Evolutionary conservation across 805 yeast genomes (phyloP).

Genomic region (Yamadazyma ubonensis): DNA sequence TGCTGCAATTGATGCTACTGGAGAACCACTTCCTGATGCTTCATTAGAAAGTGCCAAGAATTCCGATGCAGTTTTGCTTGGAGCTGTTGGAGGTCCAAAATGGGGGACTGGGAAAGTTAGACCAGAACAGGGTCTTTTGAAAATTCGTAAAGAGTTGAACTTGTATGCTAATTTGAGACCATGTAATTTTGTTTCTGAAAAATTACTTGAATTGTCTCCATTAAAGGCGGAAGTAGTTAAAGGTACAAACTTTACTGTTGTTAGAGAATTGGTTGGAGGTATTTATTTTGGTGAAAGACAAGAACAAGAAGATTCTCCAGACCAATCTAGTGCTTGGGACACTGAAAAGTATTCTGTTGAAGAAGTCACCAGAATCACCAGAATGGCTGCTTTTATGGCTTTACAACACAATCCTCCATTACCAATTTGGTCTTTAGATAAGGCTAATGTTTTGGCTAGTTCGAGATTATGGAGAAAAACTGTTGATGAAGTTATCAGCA

Average conservation of each 20-base stretch:
- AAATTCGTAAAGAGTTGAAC: slow-evolving; percentile 91
- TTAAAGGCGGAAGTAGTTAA: slow-evolving; percentile 77
- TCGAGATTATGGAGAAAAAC: slow-evolving; percentile 96
- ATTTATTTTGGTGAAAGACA: slow-evolving; percentile 94
- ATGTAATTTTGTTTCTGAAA: slow-evolving; percentile 86
- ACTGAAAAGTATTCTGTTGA: slow-evolving; percentile 89
- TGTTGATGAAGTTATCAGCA: slow-evolving; percentile 76
- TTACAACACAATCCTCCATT: slow-evolving; percentile 90
- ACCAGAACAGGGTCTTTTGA: slow-evolving; percentile 94
- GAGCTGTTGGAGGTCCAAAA: slow-evolving; percentile 99
- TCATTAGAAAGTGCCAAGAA: slow-evolving; percentile 78
- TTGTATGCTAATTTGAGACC: slow-evolving; percentile 97
- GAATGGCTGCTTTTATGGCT: slow-evolving; percentile 98
- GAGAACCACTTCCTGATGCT: slow-evolving; percentile 84
- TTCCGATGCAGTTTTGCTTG: slow-evolving; percentile 93
- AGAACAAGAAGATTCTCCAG: slow-evolving; percentile 76
- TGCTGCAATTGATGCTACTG: slow-evolving; percentile 97
- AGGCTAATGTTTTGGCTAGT: slow-evolving; percentile 96
- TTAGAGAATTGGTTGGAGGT: slow-evolving; percentile 97
- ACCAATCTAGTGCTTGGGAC: slow-evolving; percentile 79
- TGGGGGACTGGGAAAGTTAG: slow-evolving; percentile 98
- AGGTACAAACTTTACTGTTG: slow-evolving; percentile 91
- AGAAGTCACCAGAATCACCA: slow-evolving; percentile 91
- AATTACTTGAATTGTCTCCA: slow-evolving; percentile 83
- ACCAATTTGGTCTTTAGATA: slow-evolving; percentile 94